A percentile compares a stretch with the other conserved stretches of the same genome.
Conservation (phyloP, 768 basidiomycete genomes). For the Pulveroboletus sp. region DNA sequence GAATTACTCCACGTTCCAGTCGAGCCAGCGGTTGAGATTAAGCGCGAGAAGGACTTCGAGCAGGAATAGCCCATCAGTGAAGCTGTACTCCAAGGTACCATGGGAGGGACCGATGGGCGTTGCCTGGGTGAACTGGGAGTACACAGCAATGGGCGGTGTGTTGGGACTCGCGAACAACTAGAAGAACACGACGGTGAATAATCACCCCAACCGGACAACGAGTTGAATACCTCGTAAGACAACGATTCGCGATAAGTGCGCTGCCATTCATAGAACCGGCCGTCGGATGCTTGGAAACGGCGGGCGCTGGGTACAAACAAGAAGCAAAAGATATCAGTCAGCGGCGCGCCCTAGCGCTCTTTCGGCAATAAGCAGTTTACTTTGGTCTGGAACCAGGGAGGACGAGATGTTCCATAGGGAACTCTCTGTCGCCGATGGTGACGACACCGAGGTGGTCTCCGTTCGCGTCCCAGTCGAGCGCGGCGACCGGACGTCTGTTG, state of each 20-base stretch:
- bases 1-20: constrained; percentile 43
- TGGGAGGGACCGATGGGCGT: constrained; percentile 65
- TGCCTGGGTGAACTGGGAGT: constrained; percentile 48
- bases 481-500: constrained; percentile 52
- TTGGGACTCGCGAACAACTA: constrained; percentile 51
- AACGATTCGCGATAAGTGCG: constrained; percentile 42
- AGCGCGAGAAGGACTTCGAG: constrained; percentile 64
- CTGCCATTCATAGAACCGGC: constrained; percentile 66
- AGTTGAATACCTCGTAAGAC: constrained; percentile 63
- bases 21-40: constrained; percentile 74
- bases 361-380: constrained; percentile 32
- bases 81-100: constrained; percentile 61
- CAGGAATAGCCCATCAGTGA: constrained; percentile 57
- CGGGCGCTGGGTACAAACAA: constrained; percentile 47
- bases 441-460: constrained; percentile 38
- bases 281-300: constrained; percentile 55
- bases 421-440: constrained; percentile 49
- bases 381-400: constrained; percentile 47
- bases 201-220: neutral
- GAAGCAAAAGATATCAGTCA: neutral
- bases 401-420: constrained; percentile 65
- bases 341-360: neutral
- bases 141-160: constrained; percentile 50
- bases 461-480: constrained; percentile 44
- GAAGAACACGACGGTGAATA: constrained; percentile 2